Evolutionary conservation across 768 basidiomycete genomes (phyloP).

Genomic region (Candolleomyces eurysporus): DNA sequence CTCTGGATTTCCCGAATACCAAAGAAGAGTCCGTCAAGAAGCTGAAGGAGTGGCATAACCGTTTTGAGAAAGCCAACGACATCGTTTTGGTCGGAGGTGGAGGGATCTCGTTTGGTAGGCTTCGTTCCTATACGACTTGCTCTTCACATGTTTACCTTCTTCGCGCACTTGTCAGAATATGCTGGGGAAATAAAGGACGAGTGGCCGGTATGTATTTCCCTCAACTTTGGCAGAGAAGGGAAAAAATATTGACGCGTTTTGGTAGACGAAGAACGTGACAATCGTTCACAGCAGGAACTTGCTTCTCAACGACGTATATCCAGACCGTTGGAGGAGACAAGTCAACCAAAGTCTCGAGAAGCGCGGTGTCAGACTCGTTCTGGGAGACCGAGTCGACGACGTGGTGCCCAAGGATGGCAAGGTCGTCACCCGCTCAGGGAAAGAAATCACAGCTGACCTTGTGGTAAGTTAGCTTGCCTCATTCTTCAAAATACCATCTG

Average conservation of each 20-base stretch:
- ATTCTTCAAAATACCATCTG: not conserved
- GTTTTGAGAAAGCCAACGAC: constrained; percentile 31
- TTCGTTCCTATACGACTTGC: not conserved
- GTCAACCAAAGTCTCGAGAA: constrained; percentile 36
- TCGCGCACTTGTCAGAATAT: constrained; percentile 22
- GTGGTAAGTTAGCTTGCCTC: constrained; percentile 37
- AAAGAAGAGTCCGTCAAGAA: constrained; percentile 21
- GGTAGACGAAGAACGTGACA: constrained; percentile 45
- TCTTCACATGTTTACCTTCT: not conserved
- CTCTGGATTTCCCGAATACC: constrained; percentile 26
- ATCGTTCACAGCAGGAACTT: constrained; percentile 48
- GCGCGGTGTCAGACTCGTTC: constrained; percentile 46
- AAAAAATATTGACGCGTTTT: not conserved
- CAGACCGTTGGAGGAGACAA: constrained; percentile 43
- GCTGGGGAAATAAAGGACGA: constrained; percentile 41
- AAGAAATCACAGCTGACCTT: constrained; percentile 45
- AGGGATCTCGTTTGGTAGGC: constrained; percentile 45
- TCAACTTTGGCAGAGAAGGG: not conserved
- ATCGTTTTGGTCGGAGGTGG: constrained; percentile 54
- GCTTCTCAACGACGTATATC: constrained; percentile 52
- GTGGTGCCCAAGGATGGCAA: constrained; percentile 22
- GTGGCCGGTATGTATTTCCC: constrained; percentile 30
- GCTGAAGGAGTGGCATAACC: constrained; percentile 22
- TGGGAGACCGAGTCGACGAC: constrained; percentile 43
- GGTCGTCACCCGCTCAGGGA: constrained; percentile 24